A percentile compares a stretch with the other conserved stretches of the same genome.
Evolutionary conservation across 2,329 filamentous ascomycete species (phyloP).

Genomic region (Exophiala oligosperma): DNA sequence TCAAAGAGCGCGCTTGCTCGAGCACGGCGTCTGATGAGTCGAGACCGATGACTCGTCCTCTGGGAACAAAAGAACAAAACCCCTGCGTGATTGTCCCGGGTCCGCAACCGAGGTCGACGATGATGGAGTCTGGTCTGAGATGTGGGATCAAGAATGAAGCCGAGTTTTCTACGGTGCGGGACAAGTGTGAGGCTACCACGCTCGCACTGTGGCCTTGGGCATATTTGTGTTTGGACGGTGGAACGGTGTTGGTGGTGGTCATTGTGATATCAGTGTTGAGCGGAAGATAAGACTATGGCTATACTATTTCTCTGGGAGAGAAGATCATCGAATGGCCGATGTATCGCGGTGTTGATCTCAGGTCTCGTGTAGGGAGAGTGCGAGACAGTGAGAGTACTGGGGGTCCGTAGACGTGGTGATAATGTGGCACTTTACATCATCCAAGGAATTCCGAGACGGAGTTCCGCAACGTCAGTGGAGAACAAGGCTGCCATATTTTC

Average conservation of each 20-base stretch:
- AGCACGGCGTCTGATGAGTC: slow-evolving; percentile 33
- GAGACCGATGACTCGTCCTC: slow-evolving; percentile 40
- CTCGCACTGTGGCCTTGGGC: slow-evolving; percentile 19
- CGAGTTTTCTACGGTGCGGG: slow-evolving; percentile 35
- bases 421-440: too few species aligned
- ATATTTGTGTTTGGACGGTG: slow-evolving; percentile 8
- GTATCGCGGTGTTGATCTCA: too few species aligned
- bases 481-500: too few species aligned
- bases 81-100: slow-evolving; percentile 44
- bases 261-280: background rate
- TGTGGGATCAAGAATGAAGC: slow-evolving; percentile 41
- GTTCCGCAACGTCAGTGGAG: too few species aligned
- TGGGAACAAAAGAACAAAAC: slow-evolving; percentile 38
- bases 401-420: too few species aligned
- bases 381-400: too few species aligned
- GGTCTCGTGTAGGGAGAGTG: too few species aligned
- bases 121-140: slow-evolving; percentile 35
- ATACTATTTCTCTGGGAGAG: too few species aligned
- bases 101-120: slow-evolving; percentile 46
- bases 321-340: too few species aligned
- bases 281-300: too few species aligned
- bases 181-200: slow-evolving; percentile 21
- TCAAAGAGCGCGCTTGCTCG: slow-evolving; percentile 33
- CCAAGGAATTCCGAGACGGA: too few species aligned
- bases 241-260: background rate